Evolutionary conservation across 257 asterid species (phyloP), one percentile per base, ranked within the genome.

Genomic region (Fraxinus americana): DNA sequence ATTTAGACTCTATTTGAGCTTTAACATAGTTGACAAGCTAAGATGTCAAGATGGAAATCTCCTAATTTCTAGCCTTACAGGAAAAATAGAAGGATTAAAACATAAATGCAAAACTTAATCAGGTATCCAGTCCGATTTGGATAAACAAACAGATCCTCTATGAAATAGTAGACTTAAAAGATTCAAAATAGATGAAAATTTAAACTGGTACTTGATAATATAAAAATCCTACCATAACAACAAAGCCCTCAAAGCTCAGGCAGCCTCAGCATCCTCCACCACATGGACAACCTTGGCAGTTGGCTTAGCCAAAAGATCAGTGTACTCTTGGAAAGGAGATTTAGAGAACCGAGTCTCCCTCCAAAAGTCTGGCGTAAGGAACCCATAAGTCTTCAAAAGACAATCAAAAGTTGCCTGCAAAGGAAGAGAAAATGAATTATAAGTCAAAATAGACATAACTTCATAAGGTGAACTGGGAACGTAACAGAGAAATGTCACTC

Each of bases 351-450:
- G 84, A 8, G 94, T 89, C 82, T 91, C 94, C 70, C 13, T 89
- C 96, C 96, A 91, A 79, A 91, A 89, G 54, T 91, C 96, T 0
- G 96, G 96, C 7, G 94, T 88, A 17, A 89, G 77, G 81, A 88
- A 91, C 3, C 92, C 94, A 4, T 88, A 91, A 0, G 96, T 89
- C 90, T 91, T 88, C 84, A 85, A 73, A 54, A 89, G 76, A 74
- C 96, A 91, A 17, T 91, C 92, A 38, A 91, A 91, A 0, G 94
- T 91, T 0, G 96, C 96, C 96, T 91, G 85, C 72, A 76, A 38
- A 77, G 21, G 21, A 19, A 17, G 23, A 21, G 3, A 59, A 36
- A 0, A 9, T 10, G 14, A 2, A 34, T 57, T 68, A 69, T 41
- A 16, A 54, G 74, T 67, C 13, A 39, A 23, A 17, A 66, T 11